A percentile compares a stretch with the other conserved stretches of the same genome.
Conservation (phyloP, 2,329 filamentous ascomycete species). For the Penicillium sp. region DNA sequence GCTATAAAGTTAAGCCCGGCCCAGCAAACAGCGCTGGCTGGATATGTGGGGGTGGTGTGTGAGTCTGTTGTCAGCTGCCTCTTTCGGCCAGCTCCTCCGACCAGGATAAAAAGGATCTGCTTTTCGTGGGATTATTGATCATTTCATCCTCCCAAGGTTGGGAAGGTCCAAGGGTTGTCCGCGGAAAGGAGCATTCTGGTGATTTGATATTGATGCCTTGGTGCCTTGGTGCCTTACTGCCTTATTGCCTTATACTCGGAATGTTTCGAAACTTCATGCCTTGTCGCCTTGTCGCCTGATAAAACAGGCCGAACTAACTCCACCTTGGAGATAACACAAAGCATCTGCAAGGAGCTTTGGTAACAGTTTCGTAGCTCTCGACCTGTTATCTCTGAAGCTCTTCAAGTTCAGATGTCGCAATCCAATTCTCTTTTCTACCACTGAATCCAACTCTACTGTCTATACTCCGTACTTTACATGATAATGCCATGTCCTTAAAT, state of each 20-base stretch:
- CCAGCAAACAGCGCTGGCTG: not conserved
- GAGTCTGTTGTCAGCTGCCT: conserved; percentile 4
- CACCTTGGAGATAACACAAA: not conserved
- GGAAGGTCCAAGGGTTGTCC: not conserved
- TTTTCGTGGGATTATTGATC: not conserved
- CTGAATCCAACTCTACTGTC: not conserved
- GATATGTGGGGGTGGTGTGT: conserved; percentile 2
- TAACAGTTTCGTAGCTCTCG: not conserved
- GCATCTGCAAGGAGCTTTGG: not conserved
- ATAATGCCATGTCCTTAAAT: conserved; percentile 43
- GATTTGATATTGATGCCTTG: conserved; percentile 1
- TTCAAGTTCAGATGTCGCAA: not conserved
- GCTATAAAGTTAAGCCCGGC: conserved; percentile 14
- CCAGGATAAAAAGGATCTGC: not conserved
- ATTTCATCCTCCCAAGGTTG: not conserved
- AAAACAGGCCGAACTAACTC: not conserved
- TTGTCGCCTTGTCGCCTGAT: not conserved
- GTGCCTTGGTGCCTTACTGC: conserved; percentile 6
- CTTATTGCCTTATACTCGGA: no score
- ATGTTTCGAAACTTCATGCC: not conserved
- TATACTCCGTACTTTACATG: not conserved
- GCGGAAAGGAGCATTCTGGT: not conserved
- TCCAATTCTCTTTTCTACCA: not conserved
- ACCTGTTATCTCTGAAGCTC: not conserved
- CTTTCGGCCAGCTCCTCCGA: not conserved